Evolutionary conservation across 1,139 yeast genomes (phyloP).

Genomic region (Hyphopichia fennica): DNA sequence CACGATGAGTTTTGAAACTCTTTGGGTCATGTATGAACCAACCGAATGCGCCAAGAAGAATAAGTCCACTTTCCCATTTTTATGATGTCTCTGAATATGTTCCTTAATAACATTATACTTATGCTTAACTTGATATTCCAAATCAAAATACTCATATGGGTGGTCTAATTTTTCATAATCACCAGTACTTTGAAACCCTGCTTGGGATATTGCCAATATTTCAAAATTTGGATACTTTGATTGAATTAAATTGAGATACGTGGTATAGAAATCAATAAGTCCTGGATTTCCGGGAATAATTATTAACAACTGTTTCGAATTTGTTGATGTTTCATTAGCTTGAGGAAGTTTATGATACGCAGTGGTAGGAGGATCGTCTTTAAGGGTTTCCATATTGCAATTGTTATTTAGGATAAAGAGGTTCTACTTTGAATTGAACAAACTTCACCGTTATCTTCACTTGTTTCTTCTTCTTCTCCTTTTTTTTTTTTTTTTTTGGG

Average conservation of each 20-base stretch:
- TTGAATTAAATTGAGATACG: slow-evolving; percentile 49
- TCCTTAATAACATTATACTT: slow-evolving; percentile 41
- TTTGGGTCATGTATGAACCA: slow-evolving; percentile 58
- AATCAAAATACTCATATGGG: slow-evolving; percentile 25
- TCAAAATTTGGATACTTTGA: slow-evolving; percentile 44
- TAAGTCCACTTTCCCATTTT: slow-evolving; percentile 28
- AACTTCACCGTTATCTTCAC: neutral
- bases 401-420: no score
- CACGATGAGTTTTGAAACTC: slow-evolving; percentile 34
- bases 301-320: slow-evolving; percentile 31
- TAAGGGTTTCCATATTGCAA: slow-evolving; percentile 10
- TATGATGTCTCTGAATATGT: slow-evolving; percentile 15
- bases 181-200: slow-evolving; percentile 46
- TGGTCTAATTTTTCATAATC: slow-evolving; percentile 10
- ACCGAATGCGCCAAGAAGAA: slow-evolving; percentile 61
- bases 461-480: neutral
- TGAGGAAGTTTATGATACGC: slow-evolving; percentile 17
- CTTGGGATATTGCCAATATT: slow-evolving; percentile 55
- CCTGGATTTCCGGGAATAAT: slow-evolving; percentile 75
- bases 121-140: slow-evolving; percentile 55
- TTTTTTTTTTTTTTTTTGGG: neutral
- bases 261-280: slow-evolving; percentile 54
- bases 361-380: slow-evolving; percentile 25
- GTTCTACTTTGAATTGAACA: no score
- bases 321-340: neutral